phyloP scores from a whole-genome alignment of 345 rosid genomes.

The Draba incana region DNA sequence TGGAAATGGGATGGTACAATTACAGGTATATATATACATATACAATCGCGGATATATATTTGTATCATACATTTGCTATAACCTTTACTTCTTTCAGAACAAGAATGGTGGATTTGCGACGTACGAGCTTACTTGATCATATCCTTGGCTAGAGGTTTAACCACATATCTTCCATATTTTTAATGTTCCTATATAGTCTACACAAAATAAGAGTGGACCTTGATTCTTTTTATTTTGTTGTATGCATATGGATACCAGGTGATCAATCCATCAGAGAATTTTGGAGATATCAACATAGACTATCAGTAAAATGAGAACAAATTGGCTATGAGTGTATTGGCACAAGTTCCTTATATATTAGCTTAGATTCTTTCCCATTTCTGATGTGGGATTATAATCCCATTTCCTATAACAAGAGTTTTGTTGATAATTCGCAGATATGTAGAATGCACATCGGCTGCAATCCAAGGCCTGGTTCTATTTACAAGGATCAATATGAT shows the following conservation, averaged over 20 bases:
- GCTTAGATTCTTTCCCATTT: no score
- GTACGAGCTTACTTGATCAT: constrained; percentile 77
- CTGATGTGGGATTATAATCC: no score
- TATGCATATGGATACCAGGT: no score
- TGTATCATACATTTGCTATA: background rate
- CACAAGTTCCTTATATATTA: no score
- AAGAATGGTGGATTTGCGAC: constrained; percentile 76
- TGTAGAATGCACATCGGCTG: constrained; percentile 84
- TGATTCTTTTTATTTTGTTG: background rate
- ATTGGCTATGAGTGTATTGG: no score
- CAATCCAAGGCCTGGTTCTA: constrained; percentile 64
- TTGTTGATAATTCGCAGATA: constrained; percentile 42
- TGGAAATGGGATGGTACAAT: no score
- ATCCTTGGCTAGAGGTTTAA: constrained; percentile 63
- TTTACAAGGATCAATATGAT: no score
- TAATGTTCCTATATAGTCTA: constrained; percentile 18
- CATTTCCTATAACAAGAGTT: background rate
- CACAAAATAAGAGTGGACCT: background rate
- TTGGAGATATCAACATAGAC: no score
- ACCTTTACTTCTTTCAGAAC: constrained; percentile 44
- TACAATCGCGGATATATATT: background rate
- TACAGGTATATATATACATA: constrained; percentile 47
- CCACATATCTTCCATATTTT: background rate
- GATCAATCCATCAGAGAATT: no score
- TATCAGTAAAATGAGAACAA: no score